A percentile compares a stretch with the other conserved stretches of the same genome.
Conservation (phyloP, 805 yeast species). For the Yarrowia sp. region DNA sequence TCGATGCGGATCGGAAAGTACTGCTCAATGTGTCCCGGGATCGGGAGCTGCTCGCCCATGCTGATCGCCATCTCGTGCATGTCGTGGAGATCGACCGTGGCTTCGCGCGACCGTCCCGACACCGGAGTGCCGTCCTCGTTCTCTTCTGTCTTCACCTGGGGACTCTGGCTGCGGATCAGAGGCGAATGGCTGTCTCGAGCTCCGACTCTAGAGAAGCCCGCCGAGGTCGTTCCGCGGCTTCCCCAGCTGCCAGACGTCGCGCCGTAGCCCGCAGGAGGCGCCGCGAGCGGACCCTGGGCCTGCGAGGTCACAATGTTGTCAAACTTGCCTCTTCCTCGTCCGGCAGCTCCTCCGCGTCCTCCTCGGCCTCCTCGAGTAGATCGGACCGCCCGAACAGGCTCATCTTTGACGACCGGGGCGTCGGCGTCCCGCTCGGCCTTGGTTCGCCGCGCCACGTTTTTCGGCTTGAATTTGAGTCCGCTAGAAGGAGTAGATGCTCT, state of each 20-base stretch:
- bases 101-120: constrained; percentile 3
- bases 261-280: constrained; percentile 35
- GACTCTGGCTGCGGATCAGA: constrained; percentile 6
- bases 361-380: constrained; percentile 31
- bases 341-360: constrained; percentile 24
- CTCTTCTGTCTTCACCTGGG: constrained; percentile 22
- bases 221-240: neutral
- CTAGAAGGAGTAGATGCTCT: constrained; percentile 28
- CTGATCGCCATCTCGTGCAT: constrained; percentile 17
- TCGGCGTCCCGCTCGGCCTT: constrained; percentile 80
- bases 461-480: constrained; percentile 68
- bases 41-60: constrained; percentile 13
- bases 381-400: constrained; percentile 20
- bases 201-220: constrained; percentile 2
- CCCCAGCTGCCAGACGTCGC: neutral
- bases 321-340: constrained; percentile 30
- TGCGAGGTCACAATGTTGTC: constrained; percentile 31
- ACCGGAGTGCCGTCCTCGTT: constrained; percentile 1
- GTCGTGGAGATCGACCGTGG: constrained; percentile 4
- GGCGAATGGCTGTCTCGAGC: constrained; percentile 10
- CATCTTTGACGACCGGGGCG: constrained; percentile 50
- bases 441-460: constrained; percentile 77
- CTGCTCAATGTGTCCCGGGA: constrained; percentile 30
- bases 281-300: constrained; percentile 42
- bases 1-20: constrained; percentile 35